These are phyloP conservation scores for Flaveria trinervia DNA, from an alignment of 129 eudicot species.

Conservation along the genomic window DNA sequence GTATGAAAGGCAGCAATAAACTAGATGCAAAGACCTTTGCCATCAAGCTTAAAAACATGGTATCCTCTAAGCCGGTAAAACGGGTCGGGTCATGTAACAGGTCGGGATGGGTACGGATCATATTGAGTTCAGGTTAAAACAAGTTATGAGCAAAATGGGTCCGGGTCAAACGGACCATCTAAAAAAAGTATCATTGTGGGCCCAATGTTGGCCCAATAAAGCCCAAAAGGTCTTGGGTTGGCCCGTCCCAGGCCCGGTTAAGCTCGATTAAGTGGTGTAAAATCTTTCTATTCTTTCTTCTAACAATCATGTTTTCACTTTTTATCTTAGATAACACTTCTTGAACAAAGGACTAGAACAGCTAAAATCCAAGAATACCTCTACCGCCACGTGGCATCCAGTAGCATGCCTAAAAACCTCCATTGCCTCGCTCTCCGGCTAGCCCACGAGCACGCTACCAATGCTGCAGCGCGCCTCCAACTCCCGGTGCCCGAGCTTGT, in stretches of 20 bases:
- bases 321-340: conserved; percentile 61
- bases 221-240: not conserved
- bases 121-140: not conserved
- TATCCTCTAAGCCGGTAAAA: conserved; percentile 23
- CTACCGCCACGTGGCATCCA: conserved; percentile 93
- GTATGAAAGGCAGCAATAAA: conserved; percentile 51
- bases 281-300: not conserved
- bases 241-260: not conserved
- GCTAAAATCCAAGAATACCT: conserved; percentile 92
- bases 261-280: not conserved
- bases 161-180: not conserved
- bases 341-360: conserved; percentile 83
- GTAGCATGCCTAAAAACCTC: conserved; percentile 89
- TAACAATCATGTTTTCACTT: not conserved
- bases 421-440: conserved; percentile 73
- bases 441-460: conserved; percentile 84
- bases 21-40: conserved; percentile 84
- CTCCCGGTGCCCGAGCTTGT: conserved; percentile 77
- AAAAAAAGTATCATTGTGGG: not conserved
- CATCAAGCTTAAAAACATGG: conserved; percentile 79
- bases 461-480: conserved; percentile 80
- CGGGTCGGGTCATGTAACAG: not conserved
- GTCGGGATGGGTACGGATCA: not conserved
- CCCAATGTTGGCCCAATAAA: not conserved
- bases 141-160: not conserved